Base-by-base conservation (phyloP, 2,329 filamentous ascomycete species). In the Microdochium nivale region DNA sequence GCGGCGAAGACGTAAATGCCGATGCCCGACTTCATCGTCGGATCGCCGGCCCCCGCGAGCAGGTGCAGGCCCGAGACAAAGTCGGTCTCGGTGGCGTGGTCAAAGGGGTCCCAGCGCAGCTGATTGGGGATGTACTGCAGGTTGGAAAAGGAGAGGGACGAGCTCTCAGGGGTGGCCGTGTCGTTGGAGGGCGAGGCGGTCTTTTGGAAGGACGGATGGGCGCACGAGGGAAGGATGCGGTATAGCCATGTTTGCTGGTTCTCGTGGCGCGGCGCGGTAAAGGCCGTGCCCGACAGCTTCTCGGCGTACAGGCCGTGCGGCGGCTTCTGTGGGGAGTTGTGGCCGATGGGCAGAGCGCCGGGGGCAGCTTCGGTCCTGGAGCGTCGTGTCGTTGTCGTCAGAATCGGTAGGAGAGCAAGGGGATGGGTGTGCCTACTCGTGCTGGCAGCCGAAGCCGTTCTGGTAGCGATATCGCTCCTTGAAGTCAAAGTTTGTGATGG, bases 121-220 rank as follows among this genome's bases (percentile, higher is more conserved):
- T 94, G 89, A 60, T 92, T 92, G 0, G 89, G 89, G 49, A 89
- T 86, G 56, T 87, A 83, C 60, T 87, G 81, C 55, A 88, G 77
- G 62, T 79, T 79, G 3, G 40, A 37, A 14, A 37, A 37, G 33
- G 33, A 37, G 7, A 37, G 33, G 13, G 33, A 37, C 33, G 33
- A 37, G 33, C 33, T 44, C 9, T 4, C 40, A 19, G 9, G 16
- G 13, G 16, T 19, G 9, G 72, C 67, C 44, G 74, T 73, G 65
- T 73, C 58, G 65, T 70, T 67, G 73, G 62, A 79, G 68, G 56
- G 75, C 43, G 67, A 67, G 25, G 62, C 56, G 16, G 65, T 59
- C 1, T 61, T 52, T 52, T 60, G 58, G 47, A 68, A 71, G 4
- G 65, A 62, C 0, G 67, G 62, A 40, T 83, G 80, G 2, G 77